A percentile compares a stretch with the other conserved stretches of the same genome.
These are phyloP conservation scores for Hymenoscyphus salicellus DNA, from an alignment of 2,329 filamentous ascomycete species.

Conservation along the genomic window DNA sequence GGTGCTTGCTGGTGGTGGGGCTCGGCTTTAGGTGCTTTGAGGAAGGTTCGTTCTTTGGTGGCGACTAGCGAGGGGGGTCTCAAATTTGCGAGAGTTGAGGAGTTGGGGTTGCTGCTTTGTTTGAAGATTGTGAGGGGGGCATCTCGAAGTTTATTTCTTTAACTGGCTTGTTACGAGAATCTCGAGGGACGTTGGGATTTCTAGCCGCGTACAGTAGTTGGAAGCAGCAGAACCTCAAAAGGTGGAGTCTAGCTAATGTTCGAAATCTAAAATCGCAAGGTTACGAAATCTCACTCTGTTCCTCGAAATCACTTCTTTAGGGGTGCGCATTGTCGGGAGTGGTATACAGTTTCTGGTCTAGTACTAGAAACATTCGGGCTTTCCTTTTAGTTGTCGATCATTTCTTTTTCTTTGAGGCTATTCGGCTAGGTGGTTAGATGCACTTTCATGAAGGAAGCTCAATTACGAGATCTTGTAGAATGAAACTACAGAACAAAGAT, in stretches of 20 bases:
- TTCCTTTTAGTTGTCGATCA: no score
- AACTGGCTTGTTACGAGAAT: neutral
- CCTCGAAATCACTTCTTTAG: no score
- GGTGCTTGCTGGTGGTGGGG: neutral
- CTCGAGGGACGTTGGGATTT: neutral
- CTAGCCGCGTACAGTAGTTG: neutral
- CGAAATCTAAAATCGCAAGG: neutral
- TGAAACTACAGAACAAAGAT: no score
- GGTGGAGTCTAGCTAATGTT: neutral
- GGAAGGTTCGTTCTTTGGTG: neutral
- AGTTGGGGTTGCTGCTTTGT: neutral
- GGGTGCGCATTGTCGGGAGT: no score
- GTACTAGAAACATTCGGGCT: no score
- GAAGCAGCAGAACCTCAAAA: no score
- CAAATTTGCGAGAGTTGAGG: neutral
- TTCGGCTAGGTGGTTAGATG: no score
- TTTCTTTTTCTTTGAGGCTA: no score
- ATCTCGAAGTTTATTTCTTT: neutral
- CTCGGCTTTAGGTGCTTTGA: neutral
- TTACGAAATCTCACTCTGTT: no score
- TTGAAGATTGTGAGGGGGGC: neutral
- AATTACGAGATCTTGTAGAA: no score
- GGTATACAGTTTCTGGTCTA: no score
- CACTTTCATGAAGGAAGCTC: no score
- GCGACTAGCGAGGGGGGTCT: neutral